Evolutionary conservation across 2,329 filamentous ascomycete genomes (phyloP).

Genomic region (Arthrobotrys conoides): DNA sequence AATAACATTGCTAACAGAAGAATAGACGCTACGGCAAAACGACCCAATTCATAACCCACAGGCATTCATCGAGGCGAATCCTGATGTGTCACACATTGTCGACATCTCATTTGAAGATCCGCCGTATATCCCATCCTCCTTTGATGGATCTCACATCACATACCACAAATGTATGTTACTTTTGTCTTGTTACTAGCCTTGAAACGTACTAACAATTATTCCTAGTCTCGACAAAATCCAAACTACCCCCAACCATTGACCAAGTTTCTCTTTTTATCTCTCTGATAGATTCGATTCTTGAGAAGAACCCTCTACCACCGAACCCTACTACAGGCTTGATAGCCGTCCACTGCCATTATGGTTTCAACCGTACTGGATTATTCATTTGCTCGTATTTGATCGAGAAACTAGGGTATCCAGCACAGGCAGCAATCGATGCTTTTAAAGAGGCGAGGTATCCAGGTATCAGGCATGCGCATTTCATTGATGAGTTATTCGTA

Average conservation of each 20-base stretch:
- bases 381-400: conserved; percentile 93
- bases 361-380: conserved; percentile 94
- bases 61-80: conserved; percentile 78
- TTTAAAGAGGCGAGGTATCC: conserved; percentile 82
- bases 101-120: conserved; percentile 93
- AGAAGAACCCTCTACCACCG: conserved; percentile 60
- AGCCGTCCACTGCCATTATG: conserved; percentile 87
- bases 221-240: conserved; percentile 78
- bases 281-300: conserved; percentile 70
- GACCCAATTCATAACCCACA: conserved; percentile 84
- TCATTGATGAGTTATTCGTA: conserved; percentile 85
- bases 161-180: conserved; percentile 63
- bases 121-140: conserved; percentile 80
- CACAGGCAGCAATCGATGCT: conserved; percentile 82
- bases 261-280: conserved; percentile 75
- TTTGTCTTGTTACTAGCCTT: not conserved
- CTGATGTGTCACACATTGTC: conserved; percentile 75
- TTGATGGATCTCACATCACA: conserved; percentile 63
- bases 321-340: conserved; percentile 60
- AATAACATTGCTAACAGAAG: not conserved
- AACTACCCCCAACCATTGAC: conserved; percentile 80
- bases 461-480: conserved; percentile 90
- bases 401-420: conserved; percentile 78
- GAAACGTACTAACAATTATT: too few species aligned
- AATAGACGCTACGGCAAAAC: conserved; percentile 89